phyloP scores from a whole-genome alignment of 495 filamentous ascomycete species.

The Filosporella fistucella region DNA sequence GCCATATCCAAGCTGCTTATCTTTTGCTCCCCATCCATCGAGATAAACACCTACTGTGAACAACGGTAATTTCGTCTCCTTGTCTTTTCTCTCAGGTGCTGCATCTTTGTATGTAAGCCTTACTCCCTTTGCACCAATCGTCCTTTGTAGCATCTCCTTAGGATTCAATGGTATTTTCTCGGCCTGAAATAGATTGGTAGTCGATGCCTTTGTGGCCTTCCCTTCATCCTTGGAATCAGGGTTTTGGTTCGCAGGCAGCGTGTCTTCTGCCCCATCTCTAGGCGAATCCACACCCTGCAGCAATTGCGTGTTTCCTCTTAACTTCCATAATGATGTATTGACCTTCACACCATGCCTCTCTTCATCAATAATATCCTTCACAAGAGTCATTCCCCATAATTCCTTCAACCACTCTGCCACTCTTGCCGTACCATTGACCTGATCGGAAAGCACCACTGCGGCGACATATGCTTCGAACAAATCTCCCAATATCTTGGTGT shows the following conservation, averaged over 20 bases:
- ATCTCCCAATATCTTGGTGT: slow-evolving; percentile 69
- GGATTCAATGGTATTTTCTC: slow-evolving; percentile 26
- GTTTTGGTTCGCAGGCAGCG: background rate
- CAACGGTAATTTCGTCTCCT: slow-evolving; percentile 52
- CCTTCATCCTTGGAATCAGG: background rate
- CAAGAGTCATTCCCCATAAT: slow-evolving; percentile 54
- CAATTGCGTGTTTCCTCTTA: slow-evolving; percentile 8
- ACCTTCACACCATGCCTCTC: slow-evolving; percentile 24
- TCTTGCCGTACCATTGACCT: slow-evolving; percentile 49
- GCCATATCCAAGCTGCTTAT: slow-evolving; percentile 61
- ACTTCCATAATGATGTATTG: slow-evolving; percentile 20
- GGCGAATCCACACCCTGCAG: too few relatives aligned
- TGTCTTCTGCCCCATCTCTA: too few relatives aligned
- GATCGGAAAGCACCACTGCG: slow-evolving; percentile 63
- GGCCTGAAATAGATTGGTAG: background rate
- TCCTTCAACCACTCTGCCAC: slow-evolving; percentile 63
- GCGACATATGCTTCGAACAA: slow-evolving; percentile 88
- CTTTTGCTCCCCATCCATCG: slow-evolving; percentile 66
- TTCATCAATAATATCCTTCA: slow-evolving; percentile 34
- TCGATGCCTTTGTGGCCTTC: slow-evolving; percentile 32
- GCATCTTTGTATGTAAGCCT: slow-evolving; percentile 64
- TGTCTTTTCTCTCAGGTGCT: slow-evolving; percentile 44
- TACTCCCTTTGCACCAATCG: slow-evolving; percentile 45
- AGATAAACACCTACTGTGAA: slow-evolving; percentile 67
- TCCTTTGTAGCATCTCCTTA: slow-evolving; percentile 55